phyloP scores from a whole-genome alignment of 208 protist genomes.

The Leishmania martiniquensis region DNA sequence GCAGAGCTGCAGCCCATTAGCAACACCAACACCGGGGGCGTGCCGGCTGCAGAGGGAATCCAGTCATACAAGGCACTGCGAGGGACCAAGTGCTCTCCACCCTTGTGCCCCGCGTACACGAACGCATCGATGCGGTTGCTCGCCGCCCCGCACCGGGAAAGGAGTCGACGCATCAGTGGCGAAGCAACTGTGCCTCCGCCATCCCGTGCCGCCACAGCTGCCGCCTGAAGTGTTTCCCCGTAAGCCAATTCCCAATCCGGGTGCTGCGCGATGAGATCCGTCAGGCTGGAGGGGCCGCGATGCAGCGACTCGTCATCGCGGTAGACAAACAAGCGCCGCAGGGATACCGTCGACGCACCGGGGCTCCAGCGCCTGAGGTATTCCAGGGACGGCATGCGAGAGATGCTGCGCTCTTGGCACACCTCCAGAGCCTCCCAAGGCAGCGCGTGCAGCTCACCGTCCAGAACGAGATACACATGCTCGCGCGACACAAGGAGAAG shows the following conservation, averaged over 20 bases:
- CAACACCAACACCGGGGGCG: conserved; percentile 31
- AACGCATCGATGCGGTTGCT: conserved; percentile 35
- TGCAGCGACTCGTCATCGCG: conserved; percentile 31
- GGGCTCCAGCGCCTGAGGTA: conserved; percentile 10
- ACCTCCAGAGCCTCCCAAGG: conserved; percentile 70
- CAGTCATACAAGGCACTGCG: conserved; percentile 53
- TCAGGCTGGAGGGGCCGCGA: conserved; percentile 5
- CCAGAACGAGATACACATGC: conserved; percentile 64
- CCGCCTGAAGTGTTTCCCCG: conserved; percentile 13
- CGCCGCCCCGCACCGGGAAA: neutral
- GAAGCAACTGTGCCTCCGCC: neutral
- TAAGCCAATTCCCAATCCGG: conserved; percentile 32
- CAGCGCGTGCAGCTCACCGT: conserved; percentile 54
- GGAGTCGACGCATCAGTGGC: conserved; percentile 26
- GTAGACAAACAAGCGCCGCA: conserved; percentile 26
- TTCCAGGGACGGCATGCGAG: conserved; percentile 44
- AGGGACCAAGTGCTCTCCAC: conserved; percentile 55
- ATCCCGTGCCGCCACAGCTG: neutral
- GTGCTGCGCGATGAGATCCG: conserved; percentile 20
- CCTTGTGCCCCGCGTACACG: conserved; percentile 73
- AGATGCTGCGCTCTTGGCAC: conserved; percentile 41
- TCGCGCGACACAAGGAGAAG: conserved; percentile 49
- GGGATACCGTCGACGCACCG: conserved; percentile 4
- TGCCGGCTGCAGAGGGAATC: conserved; percentile 21
- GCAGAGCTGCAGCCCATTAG: conserved; percentile 90